These are phyloP conservation scores for Lepidium campestre DNA, from an alignment of 441 rosid genomes.

Conservation along the genomic window DNA sequence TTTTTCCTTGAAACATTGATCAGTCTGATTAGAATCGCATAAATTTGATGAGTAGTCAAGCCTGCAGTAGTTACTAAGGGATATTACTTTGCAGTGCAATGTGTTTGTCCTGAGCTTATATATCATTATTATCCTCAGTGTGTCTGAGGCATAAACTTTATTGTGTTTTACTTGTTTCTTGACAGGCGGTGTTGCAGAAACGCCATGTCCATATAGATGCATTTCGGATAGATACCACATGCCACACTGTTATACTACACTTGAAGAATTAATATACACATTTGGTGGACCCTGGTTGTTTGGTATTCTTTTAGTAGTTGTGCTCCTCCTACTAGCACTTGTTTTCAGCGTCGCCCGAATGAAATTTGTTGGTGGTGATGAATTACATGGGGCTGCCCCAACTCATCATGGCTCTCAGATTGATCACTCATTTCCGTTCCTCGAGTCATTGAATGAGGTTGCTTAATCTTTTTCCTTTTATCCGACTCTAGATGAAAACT, in stretches of 20 bases:
- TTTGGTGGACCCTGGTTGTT: slow-evolving; percentile 96
- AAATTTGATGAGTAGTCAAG: background rate
- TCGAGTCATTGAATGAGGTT: slow-evolving; percentile 93
- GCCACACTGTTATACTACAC: slow-evolving; percentile 87
- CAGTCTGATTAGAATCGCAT: slow-evolving; percentile 6
- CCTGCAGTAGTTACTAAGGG: background rate
- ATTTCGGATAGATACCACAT: slow-evolving; percentile 79
- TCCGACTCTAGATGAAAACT: background rate
- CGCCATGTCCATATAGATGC: slow-evolving; percentile 82
- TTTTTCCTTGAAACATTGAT: background rate
- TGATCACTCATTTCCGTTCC: slow-evolving; percentile 79
- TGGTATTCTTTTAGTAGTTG: slow-evolving; percentile 61
- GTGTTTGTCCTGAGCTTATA: background rate
- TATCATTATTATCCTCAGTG: background rate
- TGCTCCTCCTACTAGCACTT: slow-evolving; percentile 75
- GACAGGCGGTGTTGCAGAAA: slow-evolving; percentile 78
- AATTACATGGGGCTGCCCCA: slow-evolving; percentile 52
- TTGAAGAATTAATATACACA: slow-evolving; percentile 85
- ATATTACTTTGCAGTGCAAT: background rate
- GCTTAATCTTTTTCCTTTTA: slow-evolving; percentile 2
- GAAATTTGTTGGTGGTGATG: slow-evolving; percentile 84
- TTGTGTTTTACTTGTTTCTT: background rate
- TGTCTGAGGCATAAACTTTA: background rate
- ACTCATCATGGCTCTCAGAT: slow-evolving; percentile 55
- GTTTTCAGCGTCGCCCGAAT: slow-evolving; percentile 90